phyloP scores from a whole-genome alignment of 2,329 filamentous ascomycete genomes.

The Neofusicoccum kwambonambiense region DNA sequence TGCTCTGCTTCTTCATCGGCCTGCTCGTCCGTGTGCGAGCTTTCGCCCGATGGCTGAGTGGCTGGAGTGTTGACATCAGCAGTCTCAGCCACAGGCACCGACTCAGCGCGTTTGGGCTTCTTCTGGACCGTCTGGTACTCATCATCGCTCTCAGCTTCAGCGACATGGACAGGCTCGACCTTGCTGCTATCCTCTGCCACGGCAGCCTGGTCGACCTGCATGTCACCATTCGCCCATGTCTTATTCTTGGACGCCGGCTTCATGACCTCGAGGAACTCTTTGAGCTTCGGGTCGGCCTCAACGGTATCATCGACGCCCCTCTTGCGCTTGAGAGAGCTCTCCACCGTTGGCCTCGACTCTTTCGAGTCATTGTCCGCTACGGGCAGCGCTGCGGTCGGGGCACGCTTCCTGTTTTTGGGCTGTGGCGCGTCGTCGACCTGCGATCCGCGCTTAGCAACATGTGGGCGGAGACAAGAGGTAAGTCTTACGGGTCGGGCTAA shows the following conservation, averaged over 20 bases:
- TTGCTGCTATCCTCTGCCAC: conserved; percentile 23
- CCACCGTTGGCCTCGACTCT: conserved; percentile 22
- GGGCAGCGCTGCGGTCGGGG: conserved; percentile 2
- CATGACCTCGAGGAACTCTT: conserved; percentile 85
- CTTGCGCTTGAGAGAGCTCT: conserved; percentile 63
- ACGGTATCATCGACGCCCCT: conserved; percentile 52
- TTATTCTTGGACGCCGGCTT: conserved; percentile 64
- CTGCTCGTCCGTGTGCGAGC: not conserved
- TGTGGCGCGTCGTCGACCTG: conserved; percentile 17
- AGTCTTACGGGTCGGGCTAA: conserved; percentile 72
- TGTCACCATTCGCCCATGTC: conserved; percentile 59
- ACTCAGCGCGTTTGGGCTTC: conserved; percentile 38
- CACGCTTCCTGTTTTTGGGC: conserved; percentile 6
- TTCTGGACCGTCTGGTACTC: conserved; percentile 68
- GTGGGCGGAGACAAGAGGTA: not conserved
- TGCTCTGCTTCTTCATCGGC: conserved; percentile 22
- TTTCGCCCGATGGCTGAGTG: not conserved
- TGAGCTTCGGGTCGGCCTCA: conserved; percentile 72
- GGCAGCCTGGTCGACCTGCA: conserved; percentile 22
- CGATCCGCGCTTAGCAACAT: not conserved
- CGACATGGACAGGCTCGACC: conserved; percentile 26
- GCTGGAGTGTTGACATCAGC: not conserved
- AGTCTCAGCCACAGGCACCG: not conserved
- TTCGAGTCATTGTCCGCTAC: not conserved
- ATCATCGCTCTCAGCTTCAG: conserved; percentile 63